Conservation (phyloP, 139 green algal genomes). For the Micractinium sp. region DNA sequence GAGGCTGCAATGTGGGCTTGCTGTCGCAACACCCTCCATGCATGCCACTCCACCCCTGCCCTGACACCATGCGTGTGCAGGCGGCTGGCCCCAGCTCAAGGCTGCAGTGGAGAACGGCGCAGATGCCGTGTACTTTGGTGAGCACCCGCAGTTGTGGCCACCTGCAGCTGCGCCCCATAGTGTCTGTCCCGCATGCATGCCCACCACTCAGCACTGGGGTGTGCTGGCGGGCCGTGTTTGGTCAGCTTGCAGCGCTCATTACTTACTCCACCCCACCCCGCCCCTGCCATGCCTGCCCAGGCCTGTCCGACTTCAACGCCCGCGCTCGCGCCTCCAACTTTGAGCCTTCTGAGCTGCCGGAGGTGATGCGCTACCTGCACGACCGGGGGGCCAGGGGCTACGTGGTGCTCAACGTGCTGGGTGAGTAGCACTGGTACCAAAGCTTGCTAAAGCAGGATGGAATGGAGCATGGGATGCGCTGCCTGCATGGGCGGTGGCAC, state of each 20-base stretch:
- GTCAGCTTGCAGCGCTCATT: background rate
- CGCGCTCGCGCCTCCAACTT: constrained; percentile 82
- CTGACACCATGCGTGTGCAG: background rate
- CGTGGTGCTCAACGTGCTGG: constrained; percentile 82
- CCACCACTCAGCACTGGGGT: background rate
- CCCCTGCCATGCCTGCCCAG: background rate
- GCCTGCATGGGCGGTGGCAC: background rate
- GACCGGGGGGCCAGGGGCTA: constrained; percentile 71
- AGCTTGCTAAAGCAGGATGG: too few relatives aligned
- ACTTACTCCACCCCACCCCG: background rate
- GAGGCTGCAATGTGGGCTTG: background rate
- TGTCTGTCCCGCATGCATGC: background rate
- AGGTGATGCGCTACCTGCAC: constrained; percentile 80
- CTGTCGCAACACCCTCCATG: background rate
- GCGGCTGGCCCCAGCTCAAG: constrained; percentile 82
- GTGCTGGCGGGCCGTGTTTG: background rate
- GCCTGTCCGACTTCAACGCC: constrained; percentile 58
- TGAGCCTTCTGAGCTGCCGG: constrained; percentile 65
- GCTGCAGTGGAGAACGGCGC: constrained; percentile 84
- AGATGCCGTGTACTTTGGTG: constrained; percentile 87
- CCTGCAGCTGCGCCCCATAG: background rate
- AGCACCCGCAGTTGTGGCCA: background rate
- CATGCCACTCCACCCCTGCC: background rate
- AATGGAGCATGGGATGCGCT: too few relatives aligned
- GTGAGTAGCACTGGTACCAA: background rate